phyloP scores from a whole-genome alignment of 1,139 yeast genomes.

The Lodderomyces beijingensis region DNA sequence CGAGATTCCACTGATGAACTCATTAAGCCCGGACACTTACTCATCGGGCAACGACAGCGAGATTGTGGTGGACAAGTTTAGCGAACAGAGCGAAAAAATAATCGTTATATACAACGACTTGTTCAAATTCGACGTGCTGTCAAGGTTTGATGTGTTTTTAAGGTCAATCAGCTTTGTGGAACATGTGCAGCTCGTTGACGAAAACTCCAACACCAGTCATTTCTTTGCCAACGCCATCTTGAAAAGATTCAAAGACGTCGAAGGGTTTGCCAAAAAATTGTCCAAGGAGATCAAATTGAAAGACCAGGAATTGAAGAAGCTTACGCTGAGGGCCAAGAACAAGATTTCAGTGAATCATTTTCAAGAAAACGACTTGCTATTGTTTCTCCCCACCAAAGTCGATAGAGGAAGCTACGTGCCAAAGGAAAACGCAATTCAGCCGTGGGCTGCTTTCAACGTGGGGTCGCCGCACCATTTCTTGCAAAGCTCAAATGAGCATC shows the following conservation, averaged over 20 bases:
- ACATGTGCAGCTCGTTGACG: conserved; percentile 29
- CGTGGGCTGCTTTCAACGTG: conserved; percentile 85
- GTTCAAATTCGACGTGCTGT: conserved; percentile 16
- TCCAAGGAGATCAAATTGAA: conserved; percentile 67
- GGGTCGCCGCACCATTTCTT: conserved; percentile 78
- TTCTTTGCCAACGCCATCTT: conserved; percentile 63
- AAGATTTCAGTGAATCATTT: conserved; percentile 68
- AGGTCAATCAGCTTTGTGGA: conserved; percentile 32
- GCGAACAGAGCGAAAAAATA: conserved; percentile 18
- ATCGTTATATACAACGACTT: conserved; percentile 16
- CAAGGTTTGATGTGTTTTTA: conserved; percentile 24
- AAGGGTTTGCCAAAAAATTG: conserved; percentile 80
- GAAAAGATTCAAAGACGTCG: conserved; percentile 83
- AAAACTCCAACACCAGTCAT: conserved; percentile 20
- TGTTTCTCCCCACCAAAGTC: conserved; percentile 72
- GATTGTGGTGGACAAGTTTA: conserved; percentile 11
- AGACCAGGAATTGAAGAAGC: conserved; percentile 38
- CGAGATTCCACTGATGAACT: conserved; percentile 18
- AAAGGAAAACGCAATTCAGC: conserved; percentile 34
- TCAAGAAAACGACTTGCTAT: conserved; percentile 66
- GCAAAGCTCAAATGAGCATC: conserved; percentile 25
- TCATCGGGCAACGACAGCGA: conserved; percentile 8
- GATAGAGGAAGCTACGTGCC: conserved; percentile 24
- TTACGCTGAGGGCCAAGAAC: conserved; percentile 33
- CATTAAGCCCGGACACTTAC: conserved; percentile 11